Evolutionary conservation across 768 basidiomycete genomes (phyloP).

Genomic region (Trametes coccinea): DNA sequence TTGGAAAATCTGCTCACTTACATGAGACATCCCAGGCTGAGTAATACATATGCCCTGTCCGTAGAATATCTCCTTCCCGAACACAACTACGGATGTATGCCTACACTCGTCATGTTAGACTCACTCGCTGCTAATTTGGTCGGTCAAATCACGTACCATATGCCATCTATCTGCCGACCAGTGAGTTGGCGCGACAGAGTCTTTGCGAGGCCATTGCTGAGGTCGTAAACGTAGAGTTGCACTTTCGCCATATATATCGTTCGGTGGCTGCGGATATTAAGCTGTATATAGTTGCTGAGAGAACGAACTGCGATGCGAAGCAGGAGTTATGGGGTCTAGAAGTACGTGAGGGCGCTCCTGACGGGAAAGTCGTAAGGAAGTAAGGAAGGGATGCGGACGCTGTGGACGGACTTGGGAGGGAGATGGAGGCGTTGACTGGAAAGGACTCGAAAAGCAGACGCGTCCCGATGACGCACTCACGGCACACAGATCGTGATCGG

Average conservation of each 20-base stretch:
- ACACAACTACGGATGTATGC: slow-evolving; percentile 93
- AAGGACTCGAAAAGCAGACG: too few species aligned
- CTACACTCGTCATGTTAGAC: slow-evolving; percentile 38
- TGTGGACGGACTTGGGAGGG: too few species aligned
- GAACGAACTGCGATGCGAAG: background rate
- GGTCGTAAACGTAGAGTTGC: slow-evolving; percentile 87
- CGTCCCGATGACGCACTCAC: too few species aligned
- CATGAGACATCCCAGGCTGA: slow-evolving; percentile 79
- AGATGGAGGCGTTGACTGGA: too few species aligned
- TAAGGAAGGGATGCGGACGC: too few species aligned
- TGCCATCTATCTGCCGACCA: slow-evolving; percentile 88
- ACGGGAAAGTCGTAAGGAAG: too few species aligned
- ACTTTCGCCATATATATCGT: slow-evolving; percentile 42
- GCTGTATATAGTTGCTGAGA: background rate
- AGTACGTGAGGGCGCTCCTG: too few species aligned
- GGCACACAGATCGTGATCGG: too few species aligned
- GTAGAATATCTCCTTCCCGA: slow-evolving; percentile 84
- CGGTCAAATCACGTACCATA: slow-evolving; percentile 60
- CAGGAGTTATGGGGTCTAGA: too few species aligned
- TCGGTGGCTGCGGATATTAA: too few species aligned
- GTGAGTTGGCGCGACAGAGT: slow-evolving; percentile 78
- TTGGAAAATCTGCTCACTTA: slow-evolving; percentile 36
- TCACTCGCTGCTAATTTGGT: too few species aligned
- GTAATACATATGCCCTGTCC: slow-evolving; percentile 81
- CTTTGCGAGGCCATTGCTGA: slow-evolving; percentile 83